Evolutionary conservation across 192 early-diverging fungal species (phyloP), one percentile per base, ranked within the genome.

Genomic region (Phycomyces blakesleeanus): DNA sequence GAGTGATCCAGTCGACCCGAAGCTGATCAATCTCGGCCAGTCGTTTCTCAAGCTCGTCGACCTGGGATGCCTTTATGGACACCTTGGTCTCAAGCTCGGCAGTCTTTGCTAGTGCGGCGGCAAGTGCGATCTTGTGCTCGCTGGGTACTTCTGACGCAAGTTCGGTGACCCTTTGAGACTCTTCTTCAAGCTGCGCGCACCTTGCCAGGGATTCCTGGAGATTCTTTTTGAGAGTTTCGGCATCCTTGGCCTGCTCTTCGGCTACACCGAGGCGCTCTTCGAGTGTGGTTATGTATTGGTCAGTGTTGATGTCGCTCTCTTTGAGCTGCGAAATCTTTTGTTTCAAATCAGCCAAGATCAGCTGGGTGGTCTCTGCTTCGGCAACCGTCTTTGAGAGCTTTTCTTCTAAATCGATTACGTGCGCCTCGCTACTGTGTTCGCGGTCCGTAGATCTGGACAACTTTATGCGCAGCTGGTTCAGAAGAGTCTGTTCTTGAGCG

Each of bases 301-400:
- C 74, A 15, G 74, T 71, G 5, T 51, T 66, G 12, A 58, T 53
- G 18, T 76, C 73, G 51, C 59, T 57, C 39, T 87, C 86, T 47
- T 79, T 75, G 34, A 87, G 76, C 63, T 81, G 78, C 3, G 76
- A 64, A 55, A 78, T 66, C 29, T 79, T 76, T 49, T 67, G 60
- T 51, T 66, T 60, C 3, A 78, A 41, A 55, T 61, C 67, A 38
- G 12, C 53, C 3, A 81, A 51, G 12, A 69, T n/a, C 14, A 49
- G 44, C 50, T 76, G 74, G 39, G 76, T 75, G 15, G 39, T 54
- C 20, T 58, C 27, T 6, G 63, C 61, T 12, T 79, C 67, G 24
- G 37, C 52, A 16, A 71, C 40, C 26, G 67, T 57, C 6, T 34
- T 18, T 16, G 69, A 49, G 25, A 79, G 49, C 51, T 74, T 73